A percentile compares a stretch with the other conserved stretches of the same genome.
Evolutionary conservation across 805 yeast species (phyloP).

Genomic region (Lipomyces yamadae): DNA sequence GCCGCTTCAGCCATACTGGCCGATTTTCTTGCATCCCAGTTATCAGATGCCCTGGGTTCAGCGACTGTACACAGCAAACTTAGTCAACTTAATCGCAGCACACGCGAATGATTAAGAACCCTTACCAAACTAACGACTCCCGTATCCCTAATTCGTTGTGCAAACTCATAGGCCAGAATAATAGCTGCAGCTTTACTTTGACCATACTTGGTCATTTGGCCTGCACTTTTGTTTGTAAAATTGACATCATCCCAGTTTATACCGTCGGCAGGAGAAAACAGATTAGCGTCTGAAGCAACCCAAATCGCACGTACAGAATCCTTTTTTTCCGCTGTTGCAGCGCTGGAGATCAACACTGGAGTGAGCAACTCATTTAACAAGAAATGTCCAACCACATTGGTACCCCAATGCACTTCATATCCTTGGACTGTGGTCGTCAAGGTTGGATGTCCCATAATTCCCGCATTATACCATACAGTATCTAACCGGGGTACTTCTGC

Average conservation of each 20-base stretch:
- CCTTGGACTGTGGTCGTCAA: slow-evolving; percentile 50
- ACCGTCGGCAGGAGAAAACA: slow-evolving; percentile 45
- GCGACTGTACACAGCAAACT: slow-evolving; percentile 11
- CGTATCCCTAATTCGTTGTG: slow-evolving; percentile 12
- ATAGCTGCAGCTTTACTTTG: slow-evolving; percentile 53
- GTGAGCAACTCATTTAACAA: slow-evolving; percentile 50
- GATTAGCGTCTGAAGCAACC: slow-evolving; percentile 51
- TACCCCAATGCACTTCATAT: slow-evolving; percentile 53
- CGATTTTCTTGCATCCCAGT: slow-evolving; percentile 36
- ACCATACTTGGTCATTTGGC: slow-evolving; percentile 44
- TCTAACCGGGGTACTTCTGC: slow-evolving; percentile 44
- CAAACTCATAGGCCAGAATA: slow-evolving; percentile 27
- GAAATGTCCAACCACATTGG: slow-evolving; percentile 54
- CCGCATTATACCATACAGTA: slow-evolving; percentile 52
- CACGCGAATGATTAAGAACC: background rate
- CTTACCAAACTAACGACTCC: slow-evolving; percentile 31
- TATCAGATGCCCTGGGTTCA: slow-evolving; percentile 34
- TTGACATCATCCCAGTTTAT: slow-evolving; percentile 48
- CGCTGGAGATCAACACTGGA: slow-evolving; percentile 49
- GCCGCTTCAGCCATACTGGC: slow-evolving; percentile 31
- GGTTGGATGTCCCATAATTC: slow-evolving; percentile 47
- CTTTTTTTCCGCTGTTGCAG: slow-evolving; percentile 37
- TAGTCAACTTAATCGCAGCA: background rate
- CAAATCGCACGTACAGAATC: slow-evolving; percentile 52
- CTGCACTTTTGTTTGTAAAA: slow-evolving; percentile 32